A percentile compares a stretch with the other conserved stretches of the same genome.
Conservation (phyloP, 257 asterid genomes). For the Solanum pinnatisectum region DNA sequence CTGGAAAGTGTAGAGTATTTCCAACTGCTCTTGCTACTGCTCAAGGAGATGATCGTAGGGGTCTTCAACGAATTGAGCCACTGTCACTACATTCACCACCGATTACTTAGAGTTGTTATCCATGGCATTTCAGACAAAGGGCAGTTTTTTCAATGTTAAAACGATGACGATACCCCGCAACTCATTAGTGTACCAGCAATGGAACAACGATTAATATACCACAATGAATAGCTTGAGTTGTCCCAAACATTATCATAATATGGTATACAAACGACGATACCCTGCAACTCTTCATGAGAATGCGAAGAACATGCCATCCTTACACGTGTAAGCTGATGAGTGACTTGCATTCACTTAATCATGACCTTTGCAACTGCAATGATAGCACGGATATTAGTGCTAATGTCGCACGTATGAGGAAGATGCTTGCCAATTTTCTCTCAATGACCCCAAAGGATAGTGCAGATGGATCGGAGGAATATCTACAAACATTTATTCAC, state of each 20-base stretch:
- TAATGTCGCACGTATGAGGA: neutral
- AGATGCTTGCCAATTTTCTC: neutral
- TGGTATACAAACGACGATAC: slow-evolving; percentile 40
- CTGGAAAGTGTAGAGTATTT: no score
- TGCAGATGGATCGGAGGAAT: no score
- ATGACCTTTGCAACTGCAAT: slow-evolving; percentile 27
- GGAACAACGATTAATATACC: slow-evolving; percentile 62
- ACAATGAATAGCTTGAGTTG: slow-evolving; percentile 59
- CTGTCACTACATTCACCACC: no score
- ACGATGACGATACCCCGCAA: neutral
- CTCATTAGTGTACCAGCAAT: slow-evolving; percentile 8
- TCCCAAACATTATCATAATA: slow-evolving; percentile 51
- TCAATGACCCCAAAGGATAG: neutral
- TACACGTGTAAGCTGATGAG: slow-evolving; percentile 57
- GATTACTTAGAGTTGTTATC: no score
- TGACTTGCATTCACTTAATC: slow-evolving; percentile 31
- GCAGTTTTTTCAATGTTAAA: no score
- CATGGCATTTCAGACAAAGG: no score
- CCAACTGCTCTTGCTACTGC: slow-evolving; percentile 10
- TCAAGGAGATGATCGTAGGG: no score
- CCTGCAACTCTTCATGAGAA: slow-evolving; percentile 45
- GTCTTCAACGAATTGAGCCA: no score
- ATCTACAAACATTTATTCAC: no score
- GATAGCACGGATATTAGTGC: neutral
- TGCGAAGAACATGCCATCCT: slow-evolving; percentile 72